Evolutionary conservation across 805 yeast genomes (phyloP).

Genomic region (Yamadazyma paraphyllophila): DNA sequence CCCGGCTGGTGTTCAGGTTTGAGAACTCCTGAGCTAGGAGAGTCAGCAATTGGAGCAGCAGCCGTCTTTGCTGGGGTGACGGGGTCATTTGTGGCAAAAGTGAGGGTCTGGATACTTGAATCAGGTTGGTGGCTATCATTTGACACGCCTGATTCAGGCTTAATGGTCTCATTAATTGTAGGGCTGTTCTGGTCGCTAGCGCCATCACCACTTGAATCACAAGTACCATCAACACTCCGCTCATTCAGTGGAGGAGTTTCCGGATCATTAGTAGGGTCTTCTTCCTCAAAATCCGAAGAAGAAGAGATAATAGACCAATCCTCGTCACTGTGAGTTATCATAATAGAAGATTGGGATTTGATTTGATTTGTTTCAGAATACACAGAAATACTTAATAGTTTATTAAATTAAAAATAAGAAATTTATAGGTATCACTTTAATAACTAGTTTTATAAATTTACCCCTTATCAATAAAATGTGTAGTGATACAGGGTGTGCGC

Average conservation of each 20-base stretch:
- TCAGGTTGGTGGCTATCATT: slow-evolving; percentile 1
- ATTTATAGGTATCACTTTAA: neutral
- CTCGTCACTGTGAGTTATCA: slow-evolving; percentile 27
- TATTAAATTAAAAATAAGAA: neutral
- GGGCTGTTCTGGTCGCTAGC: neutral
- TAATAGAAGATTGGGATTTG: neutral
- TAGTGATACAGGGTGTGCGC: slow-evolving; percentile 4
- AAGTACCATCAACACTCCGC: neutral
- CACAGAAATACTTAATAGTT: neutral
- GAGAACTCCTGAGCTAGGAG: neutral
- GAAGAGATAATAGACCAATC: slow-evolving; percentile 47
- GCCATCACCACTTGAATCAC: neutral
- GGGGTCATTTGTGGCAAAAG: neutral
- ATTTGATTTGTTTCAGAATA: slow-evolving; percentile 7
- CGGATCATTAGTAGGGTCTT: slow-evolving; percentile 4
- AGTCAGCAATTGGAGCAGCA: neutral
- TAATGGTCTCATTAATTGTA: neutral
- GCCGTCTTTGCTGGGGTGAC: neutral
- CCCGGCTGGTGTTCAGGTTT: neutral
- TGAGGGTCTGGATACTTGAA: slow-evolving; percentile 18
- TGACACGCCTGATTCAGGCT: neutral
- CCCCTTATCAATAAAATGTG: slow-evolving; percentile 3
- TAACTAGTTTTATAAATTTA: neutral
- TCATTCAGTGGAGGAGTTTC: slow-evolving; percentile 2
- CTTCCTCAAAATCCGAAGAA: slow-evolving; percentile 39